These are phyloP conservation scores for Apiospora koreana DNA, from an alignment of 2,329 filamentous ascomycete species.

Conservation along the genomic window DNA sequence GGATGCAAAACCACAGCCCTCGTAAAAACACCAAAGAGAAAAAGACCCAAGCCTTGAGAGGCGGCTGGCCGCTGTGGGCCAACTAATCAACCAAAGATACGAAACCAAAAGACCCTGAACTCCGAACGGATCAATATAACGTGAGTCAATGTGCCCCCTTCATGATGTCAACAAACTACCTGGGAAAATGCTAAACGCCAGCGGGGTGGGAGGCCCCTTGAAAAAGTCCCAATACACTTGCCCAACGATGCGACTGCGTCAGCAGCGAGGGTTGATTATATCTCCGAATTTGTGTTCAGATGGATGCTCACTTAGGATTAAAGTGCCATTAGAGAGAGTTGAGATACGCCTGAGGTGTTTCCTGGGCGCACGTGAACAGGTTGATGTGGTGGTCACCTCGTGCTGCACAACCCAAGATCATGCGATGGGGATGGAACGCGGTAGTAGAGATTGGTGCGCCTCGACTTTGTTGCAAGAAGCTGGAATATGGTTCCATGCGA, in stretches of 20 bases:
- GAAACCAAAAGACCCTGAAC: slow-evolving; percentile 7
- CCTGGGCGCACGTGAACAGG: slow-evolving; percentile 72
- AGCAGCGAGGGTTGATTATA: not conserved
- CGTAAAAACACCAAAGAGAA: not conserved
- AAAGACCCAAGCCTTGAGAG: not conserved
- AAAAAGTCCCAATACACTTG: not conserved
- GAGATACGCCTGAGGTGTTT: slow-evolving; percentile 23
- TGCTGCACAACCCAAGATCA: slow-evolving; percentile 85
- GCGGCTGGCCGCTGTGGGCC: not conserved
- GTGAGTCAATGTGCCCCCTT: not conserved
- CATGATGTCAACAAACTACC: not conserved
- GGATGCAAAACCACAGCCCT: not conserved
- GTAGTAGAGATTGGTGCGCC: slow-evolving; percentile 83
- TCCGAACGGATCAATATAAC: slow-evolving; percentile 3
- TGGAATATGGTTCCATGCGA: slow-evolving; percentile 85
- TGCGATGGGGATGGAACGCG: slow-evolving; percentile 92
- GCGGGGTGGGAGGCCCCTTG: not conserved
- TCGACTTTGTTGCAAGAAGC: slow-evolving; percentile 80
- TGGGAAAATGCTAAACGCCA: slow-evolving; percentile 6
- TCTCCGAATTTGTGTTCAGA: not conserved
- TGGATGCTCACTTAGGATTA: not conserved
- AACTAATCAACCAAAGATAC: slow-evolving; percentile 3
- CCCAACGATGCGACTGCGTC: not conserved
- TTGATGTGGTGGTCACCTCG: slow-evolving; percentile 89
- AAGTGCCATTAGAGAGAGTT: slow-evolving; percentile 9